phyloP scores from a whole-genome alignment of 2,329 filamentous ascomycete species.

The Diaporthe caulivora region DNA sequence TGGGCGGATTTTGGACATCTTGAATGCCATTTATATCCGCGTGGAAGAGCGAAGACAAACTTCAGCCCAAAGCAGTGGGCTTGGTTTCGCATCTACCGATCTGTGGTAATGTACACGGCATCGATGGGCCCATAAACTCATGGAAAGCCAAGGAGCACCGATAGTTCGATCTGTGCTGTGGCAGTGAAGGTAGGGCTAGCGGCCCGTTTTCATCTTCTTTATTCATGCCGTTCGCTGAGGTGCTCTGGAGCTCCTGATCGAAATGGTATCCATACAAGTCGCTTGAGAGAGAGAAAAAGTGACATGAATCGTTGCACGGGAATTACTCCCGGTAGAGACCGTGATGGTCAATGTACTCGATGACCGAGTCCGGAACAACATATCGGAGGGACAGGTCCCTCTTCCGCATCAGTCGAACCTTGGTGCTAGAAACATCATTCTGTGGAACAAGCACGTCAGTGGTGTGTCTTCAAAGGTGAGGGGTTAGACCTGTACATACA shows the following conservation, averaged over 20 bases:
- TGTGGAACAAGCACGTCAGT: conserved; percentile 51
- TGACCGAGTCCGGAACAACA: conserved; percentile 78
- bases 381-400: conserved; percentile 87
- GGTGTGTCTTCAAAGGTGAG: neutral
- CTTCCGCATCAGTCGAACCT: conserved; percentile 59
- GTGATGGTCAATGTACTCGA: conserved; percentile 79
- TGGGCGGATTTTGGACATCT: neutral
- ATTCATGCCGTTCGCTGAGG: neutral
- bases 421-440: conserved; percentile 71
- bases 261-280: conserved; percentile 26
- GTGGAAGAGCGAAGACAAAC: neutral
- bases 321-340: conserved; percentile 69
- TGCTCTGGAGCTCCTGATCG: neutral
- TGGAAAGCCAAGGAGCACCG: conserved; percentile 2
- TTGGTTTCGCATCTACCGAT: neutral
- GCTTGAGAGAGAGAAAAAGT: neutral
- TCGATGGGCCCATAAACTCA: neutral
- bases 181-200: neutral
- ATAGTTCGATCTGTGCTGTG: conserved; percentile 2
- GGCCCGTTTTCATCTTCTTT: neutral
- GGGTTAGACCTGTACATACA: conserved; percentile 74
- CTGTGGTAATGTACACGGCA: conserved; percentile 6
- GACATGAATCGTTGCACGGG: neutral
- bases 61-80: neutral
- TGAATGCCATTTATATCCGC: neutral